These are phyloP conservation scores for Citrus trifoliata DNA, from an alignment of 345 rosid genomes.

Conservation along the genomic window DNA sequence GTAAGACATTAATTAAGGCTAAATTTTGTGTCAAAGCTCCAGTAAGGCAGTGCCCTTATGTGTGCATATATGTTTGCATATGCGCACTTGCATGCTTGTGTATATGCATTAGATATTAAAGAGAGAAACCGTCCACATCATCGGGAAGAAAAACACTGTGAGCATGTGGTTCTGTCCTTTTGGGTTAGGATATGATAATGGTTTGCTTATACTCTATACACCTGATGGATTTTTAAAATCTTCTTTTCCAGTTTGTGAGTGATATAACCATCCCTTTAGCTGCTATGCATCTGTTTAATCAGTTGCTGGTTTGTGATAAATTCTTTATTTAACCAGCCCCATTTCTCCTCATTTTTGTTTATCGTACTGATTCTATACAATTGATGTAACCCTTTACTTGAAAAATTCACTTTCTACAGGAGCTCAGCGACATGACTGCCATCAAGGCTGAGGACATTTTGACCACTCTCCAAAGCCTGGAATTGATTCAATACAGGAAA, in stretches of 20 bases:
- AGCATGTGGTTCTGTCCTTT: neutral
- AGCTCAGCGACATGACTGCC: constrained; percentile 99
- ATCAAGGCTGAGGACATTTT: constrained; percentile 94
- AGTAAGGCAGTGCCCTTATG: neutral
- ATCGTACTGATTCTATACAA: neutral
- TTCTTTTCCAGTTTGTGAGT: neutral
- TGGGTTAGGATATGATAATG: neutral
- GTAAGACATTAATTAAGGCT: neutral
- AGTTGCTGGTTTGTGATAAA: neutral
- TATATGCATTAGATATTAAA: neutral
- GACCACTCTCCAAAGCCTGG: constrained; percentile 92
- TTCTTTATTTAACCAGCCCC: too few relatives aligned
- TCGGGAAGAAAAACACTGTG: neutral
- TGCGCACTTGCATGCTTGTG: neutral
- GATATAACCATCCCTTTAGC: neutral
- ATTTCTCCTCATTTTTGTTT: neutral
- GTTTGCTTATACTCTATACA: neutral
- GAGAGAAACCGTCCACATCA: neutral
- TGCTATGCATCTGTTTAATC: neutral
- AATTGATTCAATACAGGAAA: constrained; percentile 93
- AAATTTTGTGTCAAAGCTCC: neutral
- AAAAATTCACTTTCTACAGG: constrained; percentile 39
- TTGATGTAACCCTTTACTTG: neutral
- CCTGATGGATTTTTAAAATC: neutral
- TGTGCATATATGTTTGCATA: neutral